phyloP scores from a whole-genome alignment of 768 basidiomycete genomes.

The Lepiota brunneoincarnata region DNA sequence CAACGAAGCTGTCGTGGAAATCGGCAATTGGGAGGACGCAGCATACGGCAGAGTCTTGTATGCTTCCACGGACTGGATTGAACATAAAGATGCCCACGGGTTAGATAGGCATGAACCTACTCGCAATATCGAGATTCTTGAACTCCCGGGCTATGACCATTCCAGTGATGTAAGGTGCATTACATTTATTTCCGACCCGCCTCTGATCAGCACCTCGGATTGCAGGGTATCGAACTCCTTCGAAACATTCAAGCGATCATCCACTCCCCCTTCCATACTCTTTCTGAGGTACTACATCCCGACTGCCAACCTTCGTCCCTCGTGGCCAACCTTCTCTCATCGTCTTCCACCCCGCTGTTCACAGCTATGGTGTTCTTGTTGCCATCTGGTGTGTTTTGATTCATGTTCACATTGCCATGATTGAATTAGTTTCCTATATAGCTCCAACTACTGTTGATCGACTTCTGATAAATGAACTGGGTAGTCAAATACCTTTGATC shows the following conservation, averaged over 20 bases:
- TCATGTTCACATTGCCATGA: not conserved
- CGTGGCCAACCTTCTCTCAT: slow-evolving; percentile 53
- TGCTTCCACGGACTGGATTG: slow-evolving; percentile 73
- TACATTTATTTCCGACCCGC: not conserved
- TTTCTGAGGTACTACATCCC: slow-evolving; percentile 54
- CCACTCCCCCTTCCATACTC: slow-evolving; percentile 52
- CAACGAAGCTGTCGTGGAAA: slow-evolving; percentile 68
- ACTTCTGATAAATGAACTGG: slow-evolving; percentile 45
- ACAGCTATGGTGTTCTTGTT: slow-evolving; percentile 58
- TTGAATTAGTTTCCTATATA: slow-evolving; percentile 17
- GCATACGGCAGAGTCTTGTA: slow-evolving; percentile 35
- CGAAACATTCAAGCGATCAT: slow-evolving; percentile 37
- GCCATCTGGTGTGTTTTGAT: slow-evolving; percentile 38
- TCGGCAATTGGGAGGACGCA: slow-evolving; percentile 54
- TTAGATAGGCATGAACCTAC: slow-evolving; percentile 64
- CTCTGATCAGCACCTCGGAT: not conserved
- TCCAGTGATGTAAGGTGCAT: slow-evolving; percentile 39
- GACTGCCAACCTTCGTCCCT: slow-evolving; percentile 47
- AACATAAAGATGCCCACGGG: slow-evolving; percentile 62
- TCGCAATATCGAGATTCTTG: slow-evolving; percentile 61
- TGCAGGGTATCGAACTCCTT: slow-evolving; percentile 31
- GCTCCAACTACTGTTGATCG: slow-evolving; percentile 39
- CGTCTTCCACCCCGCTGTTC: slow-evolving; percentile 55
- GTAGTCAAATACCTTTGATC: slow-evolving; percentile 56
- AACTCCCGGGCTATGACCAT: slow-evolving; percentile 43